A percentile compares a stretch with the other conserved stretches of the same genome.
These are phyloP conservation scores for Solanum lignicaule DNA, from an alignment of 257 asterid species.

Conservation along the genomic window DNA sequence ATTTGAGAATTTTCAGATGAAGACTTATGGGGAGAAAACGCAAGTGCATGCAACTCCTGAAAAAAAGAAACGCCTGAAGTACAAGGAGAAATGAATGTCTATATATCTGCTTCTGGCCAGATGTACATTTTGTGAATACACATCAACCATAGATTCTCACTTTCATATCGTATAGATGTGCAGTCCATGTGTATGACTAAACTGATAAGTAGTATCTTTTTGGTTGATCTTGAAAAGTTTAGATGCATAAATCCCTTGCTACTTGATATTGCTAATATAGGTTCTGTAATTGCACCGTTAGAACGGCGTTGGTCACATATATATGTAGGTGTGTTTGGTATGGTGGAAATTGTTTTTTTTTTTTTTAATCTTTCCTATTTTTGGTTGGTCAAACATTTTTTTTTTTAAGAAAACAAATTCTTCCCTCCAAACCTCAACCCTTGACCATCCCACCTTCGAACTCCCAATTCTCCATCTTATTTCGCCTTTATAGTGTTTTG, in stretches of 20 bases:
- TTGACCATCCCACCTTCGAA: background rate
- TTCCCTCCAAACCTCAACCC: background rate
- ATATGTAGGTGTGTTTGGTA: background rate
- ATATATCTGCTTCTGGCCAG: background rate
- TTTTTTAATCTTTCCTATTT: background rate
- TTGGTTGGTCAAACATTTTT: background rate
- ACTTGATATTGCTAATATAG: background rate
- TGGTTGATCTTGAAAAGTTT: background rate
- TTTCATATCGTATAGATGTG: background rate
- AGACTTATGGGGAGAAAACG: constrained; percentile 57
- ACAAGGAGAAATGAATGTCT: background rate
- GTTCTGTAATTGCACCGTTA: background rate
- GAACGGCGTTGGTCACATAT: background rate
- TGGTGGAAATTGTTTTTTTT: background rate
- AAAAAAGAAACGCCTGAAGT: constrained; percentile 35
- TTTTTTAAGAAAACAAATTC: background rate
- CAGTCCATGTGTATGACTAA: background rate
- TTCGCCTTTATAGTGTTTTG: background rate
- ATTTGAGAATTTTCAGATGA: constrained; percentile 66
- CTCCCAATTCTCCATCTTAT: background rate
- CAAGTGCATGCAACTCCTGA: constrained; percentile 83
- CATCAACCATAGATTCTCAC: background rate
- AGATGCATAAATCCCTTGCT: background rate
- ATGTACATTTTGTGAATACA: background rate
- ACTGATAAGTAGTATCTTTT: background rate